Evolutionary conservation across 257 asterid species (phyloP).

Genomic region (Agastache rugosa): DNA sequence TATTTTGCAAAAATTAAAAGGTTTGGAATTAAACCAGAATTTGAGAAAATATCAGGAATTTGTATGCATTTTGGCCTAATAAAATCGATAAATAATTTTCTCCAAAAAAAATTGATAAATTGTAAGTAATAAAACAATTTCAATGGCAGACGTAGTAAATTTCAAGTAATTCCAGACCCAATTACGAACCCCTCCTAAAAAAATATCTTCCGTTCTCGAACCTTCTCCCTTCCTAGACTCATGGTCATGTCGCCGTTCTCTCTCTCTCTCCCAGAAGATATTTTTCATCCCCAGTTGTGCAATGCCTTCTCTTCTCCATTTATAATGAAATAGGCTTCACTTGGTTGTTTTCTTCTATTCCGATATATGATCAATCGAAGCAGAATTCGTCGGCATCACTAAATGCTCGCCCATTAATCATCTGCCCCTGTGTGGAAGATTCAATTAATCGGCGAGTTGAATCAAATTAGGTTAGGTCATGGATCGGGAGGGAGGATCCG

Average conservation of each 20-base stretch:
- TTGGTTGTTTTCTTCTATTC: not conserved
- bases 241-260: not conserved
- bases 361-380: slow-evolving; percentile 13
- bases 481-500: slow-evolving; percentile 74
- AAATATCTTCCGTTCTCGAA: slow-evolving; percentile 79
- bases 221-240: slow-evolving; percentile 38
- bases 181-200: slow-evolving; percentile 26
- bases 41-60: no score
- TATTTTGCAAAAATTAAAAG: no score
- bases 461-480: slow-evolving; percentile 32
- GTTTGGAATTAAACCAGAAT: no score
- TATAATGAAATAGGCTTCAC: slow-evolving; percentile 17
- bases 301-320: not conserved
- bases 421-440: not conserved
- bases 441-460: slow-evolving; percentile 13
- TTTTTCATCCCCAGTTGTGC: slow-evolving; percentile 35
- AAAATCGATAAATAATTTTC: no score
- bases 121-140: no score
- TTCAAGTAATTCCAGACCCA: not conserved
- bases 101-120: no score
- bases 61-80: no score
- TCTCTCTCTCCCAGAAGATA: slow-evolving; percentile 37
- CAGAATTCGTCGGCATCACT: slow-evolving; percentile 29
- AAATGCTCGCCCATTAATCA: not conserved
- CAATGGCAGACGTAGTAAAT: slow-evolving; percentile 52